Conservation (phyloP, 192 early-diverging fungal species). For the Coemansia sp. region DNA sequence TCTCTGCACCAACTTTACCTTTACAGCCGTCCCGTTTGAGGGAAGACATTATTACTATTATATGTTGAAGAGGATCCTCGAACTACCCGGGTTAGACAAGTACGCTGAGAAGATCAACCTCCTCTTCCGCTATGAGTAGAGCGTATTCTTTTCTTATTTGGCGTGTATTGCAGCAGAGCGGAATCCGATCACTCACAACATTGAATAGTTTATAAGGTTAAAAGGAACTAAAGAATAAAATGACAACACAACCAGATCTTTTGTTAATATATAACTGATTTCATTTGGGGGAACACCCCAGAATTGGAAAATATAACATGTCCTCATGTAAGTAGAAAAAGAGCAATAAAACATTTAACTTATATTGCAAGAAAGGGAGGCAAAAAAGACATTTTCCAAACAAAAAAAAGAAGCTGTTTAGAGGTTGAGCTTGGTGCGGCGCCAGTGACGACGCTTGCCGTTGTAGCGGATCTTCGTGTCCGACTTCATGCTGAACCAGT, state of each 20-base stretch:
- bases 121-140: background rate
- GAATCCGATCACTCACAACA: too few relatives aligned
- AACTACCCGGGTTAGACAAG: background rate
- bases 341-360: background rate
- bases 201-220: too few relatives aligned
- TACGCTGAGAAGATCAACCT: background rate
- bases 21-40: background rate
- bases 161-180: too few relatives aligned
- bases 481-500: constrained; percentile 96
- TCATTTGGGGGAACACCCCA: too few relatives aligned
- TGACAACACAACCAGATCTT: too few relatives aligned
- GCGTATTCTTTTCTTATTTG: background rate
- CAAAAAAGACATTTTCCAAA: constrained; percentile 3
- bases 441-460: constrained; percentile 99
- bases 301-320: too few relatives aligned
- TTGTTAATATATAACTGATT: too few relatives aligned
- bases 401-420: constrained; percentile 55
- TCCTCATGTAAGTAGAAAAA: background rate
- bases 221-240: too few relatives aligned
- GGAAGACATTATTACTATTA: background rate
- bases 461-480: constrained; percentile 98
- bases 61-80: background rate
- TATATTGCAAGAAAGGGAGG: constrained; percentile 3
- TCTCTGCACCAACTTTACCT: background rate
- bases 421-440: constrained; percentile 95